Evolutionary conservation across 768 basidiomycete genomes (phyloP), one percentile per base, ranked within the genome.

Genomic region (Ramaria rubella): DNA sequence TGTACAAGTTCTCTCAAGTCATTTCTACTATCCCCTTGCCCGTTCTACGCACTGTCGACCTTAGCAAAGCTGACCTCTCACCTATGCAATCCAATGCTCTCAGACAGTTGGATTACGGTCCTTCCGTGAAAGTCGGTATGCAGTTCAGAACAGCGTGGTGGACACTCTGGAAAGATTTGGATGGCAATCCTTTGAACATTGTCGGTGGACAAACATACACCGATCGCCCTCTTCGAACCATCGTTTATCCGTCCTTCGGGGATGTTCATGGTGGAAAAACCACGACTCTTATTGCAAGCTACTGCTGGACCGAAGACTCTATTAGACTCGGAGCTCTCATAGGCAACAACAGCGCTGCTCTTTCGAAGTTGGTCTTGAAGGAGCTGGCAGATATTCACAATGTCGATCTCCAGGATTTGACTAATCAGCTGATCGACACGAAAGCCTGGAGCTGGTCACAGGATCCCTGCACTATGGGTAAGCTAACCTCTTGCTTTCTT

Each of bases 201-300:
- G 51, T 70, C 7, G 36, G 36, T 12, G 36, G 36, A 2, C 14
- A 14, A n/a, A 14, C 36, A 12, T 14, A n/a, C 12, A 38, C 36
- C 14, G 36, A 38, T 38, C 36, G 36, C 36, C 36, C 12, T 12
- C 12, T n/a, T 2, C 12, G 36, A n/a, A 38, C n/a, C 6, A n/a
- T 38, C 36, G 36, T 38, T 38, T 38, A 38, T 38, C 36, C 36
- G 6, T 38, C 36, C 14, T 38, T 14, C 7, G 36, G 36, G 12
- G n/a, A 14, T n/a, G 36, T 3, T 3, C 3, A 38, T n/a, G 6
- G 36, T 8, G 36, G 14, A 14, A 14, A 12, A 38, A n/a, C 14
- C 12, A 38, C 36, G 36, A 38, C 36, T n/a, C 12, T 38, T 2
- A 12, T 38, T 38, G 36, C n/a, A 12, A 38, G 36, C 36, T 38